Evolutionary conservation across 306 rosid species (phyloP), one percentile per base, ranked within the genome.

Genomic region (Mimosa pudica): DNA sequence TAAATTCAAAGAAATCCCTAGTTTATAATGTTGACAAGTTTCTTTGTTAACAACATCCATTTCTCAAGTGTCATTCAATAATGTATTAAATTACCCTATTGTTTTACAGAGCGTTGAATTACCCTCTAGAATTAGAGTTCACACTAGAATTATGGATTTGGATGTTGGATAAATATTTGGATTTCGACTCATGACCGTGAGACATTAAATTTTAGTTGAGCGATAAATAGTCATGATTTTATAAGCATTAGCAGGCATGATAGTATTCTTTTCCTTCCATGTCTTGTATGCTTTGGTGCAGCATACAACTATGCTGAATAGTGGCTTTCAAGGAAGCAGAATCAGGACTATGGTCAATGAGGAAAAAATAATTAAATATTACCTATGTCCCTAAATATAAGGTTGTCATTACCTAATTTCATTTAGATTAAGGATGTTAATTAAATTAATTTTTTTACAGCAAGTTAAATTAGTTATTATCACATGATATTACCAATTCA

Each of bases 1-100:
- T 82, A 93, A 95, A 81, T 93, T 90, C 89, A 89, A 91, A 36
- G 92, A 90, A 91, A 96, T 82, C 82, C 84, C 75, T 45, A 58
- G 60, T 85, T 89, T n/a, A 84, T 38, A 48, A 82, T 52, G 24
- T 70, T 77, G 60, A 76, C 69, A 78, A 62, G 38, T 32, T 61
- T 61, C 41, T 61, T 62, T 32, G 1, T 30, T 5, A 33, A 32
- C n/a, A 62, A 17, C 17, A 30, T 30, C 36, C 16, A 11, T 61
- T 61, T 30, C 14, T 30, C 0, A 32, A 61, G 65, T 20, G 36
- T 4, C 36, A 60, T 60, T 52, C 58, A 16, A 16, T 52, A 5
- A 48, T 60, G 65, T 20, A 24, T 20, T 60, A 10, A 6, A 3
- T 24, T 18, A 18, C 16, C 16, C 30, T 24, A 24, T 24, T 24